phyloP scores from a whole-genome alignment of 2,329 filamentous ascomycete species.

The Penicillium frequentans region DNA sequence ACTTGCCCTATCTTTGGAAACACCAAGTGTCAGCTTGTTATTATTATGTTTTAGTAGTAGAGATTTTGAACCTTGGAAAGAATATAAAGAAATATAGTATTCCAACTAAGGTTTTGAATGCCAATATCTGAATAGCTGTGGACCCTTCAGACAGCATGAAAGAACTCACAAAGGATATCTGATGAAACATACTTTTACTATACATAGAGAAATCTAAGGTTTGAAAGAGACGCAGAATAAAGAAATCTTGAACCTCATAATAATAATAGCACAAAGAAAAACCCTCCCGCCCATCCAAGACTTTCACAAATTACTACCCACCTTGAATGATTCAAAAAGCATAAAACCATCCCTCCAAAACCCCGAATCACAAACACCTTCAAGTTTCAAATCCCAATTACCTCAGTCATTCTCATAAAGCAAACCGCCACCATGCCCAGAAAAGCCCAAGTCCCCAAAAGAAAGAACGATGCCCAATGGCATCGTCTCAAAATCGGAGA shows the following conservation, averaged over 20 bases:
- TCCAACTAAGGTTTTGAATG: no score
- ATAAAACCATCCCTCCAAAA: background rate
- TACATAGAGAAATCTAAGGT: no score
- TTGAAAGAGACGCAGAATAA: no score
- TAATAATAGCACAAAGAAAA: background rate
- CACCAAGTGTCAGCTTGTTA: no score
- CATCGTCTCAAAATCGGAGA: background rate
- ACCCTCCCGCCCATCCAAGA: background rate
- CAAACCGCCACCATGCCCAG: background rate
- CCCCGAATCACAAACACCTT: background rate
- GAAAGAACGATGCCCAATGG: background rate
- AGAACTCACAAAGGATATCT: no score
- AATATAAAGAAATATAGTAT: no score
- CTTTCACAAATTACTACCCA: background rate
- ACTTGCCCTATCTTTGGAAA: no score
- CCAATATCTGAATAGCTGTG: no score
- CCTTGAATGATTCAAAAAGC: background rate
- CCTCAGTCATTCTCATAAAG: background rate
- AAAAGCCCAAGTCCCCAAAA: background rate
- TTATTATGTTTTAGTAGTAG: no score
- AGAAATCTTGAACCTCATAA: background rate
- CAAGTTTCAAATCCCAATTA: background rate
- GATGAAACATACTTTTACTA: no score
- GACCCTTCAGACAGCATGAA: no score
- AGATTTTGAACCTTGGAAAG: no score